Conservation (phyloP, 768 basidiomycete species). For the Chlorophyllum brunneum region DNA sequence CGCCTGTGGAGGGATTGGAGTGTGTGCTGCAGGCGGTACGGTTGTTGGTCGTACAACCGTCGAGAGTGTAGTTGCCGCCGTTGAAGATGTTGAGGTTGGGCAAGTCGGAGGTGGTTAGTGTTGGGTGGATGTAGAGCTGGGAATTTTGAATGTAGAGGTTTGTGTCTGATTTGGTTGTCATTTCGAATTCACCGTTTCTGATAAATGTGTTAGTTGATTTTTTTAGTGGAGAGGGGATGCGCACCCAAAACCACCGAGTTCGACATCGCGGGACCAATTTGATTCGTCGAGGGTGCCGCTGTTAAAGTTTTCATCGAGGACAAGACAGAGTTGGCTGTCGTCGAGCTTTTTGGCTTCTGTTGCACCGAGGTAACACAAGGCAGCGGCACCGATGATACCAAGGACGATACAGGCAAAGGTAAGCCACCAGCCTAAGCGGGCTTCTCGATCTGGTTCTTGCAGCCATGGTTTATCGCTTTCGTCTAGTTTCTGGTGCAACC, state of each 20-base stretch:
- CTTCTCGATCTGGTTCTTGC: slow-evolving; percentile 30
- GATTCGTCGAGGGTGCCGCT: no score
- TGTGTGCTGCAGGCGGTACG: slow-evolving; percentile 35
- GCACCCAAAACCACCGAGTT: slow-evolving; percentile 76
- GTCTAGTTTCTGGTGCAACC: slow-evolving; percentile 47
- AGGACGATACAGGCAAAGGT: slow-evolving; percentile 52
- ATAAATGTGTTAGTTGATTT: no score
- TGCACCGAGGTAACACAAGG: slow-evolving; percentile 54
- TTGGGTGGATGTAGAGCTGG: slow-evolving; percentile 77
- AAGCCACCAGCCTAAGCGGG: slow-evolving; percentile 34
- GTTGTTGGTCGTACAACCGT: slow-evolving; percentile 51
- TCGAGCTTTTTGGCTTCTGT: slow-evolving; percentile 37
- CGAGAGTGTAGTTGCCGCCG: slow-evolving; percentile 62
- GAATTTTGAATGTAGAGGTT: slow-evolving; percentile 68
- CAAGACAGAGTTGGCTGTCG: slow-evolving; percentile 48
- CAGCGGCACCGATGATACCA: slow-evolving; percentile 48
- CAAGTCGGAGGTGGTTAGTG: slow-evolving; percentile 57
- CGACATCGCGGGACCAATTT: slow-evolving; percentile 66
- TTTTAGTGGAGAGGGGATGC: no score
- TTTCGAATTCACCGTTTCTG: slow-evolving; percentile 74
- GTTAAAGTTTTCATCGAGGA: slow-evolving; percentile 80
- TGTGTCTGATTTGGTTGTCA: slow-evolving; percentile 57
- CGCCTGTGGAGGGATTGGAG: slow-evolving; percentile 31
- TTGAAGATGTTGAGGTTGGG: slow-evolving; percentile 45
- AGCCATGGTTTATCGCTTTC: slow-evolving; percentile 63